These are phyloP conservation scores for Neonectria hederae DNA, from an alignment of 2,329 filamentous ascomycete genomes.

Conservation along the genomic window DNA sequence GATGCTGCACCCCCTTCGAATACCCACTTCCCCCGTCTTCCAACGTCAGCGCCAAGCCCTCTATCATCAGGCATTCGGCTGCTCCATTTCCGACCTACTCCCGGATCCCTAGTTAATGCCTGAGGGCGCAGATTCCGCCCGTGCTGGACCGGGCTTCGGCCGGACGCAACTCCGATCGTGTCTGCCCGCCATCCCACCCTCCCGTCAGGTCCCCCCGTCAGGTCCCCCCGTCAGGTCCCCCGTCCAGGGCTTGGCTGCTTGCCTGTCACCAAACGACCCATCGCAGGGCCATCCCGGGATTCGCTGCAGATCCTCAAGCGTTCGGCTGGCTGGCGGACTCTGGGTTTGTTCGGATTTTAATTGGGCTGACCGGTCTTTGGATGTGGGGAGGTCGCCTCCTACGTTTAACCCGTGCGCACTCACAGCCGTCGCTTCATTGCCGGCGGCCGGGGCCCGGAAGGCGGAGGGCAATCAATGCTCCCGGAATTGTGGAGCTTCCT, in stretches of 20 bases:
- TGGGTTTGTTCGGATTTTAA: not conserved
- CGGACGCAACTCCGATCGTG: not conserved
- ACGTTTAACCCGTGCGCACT: slow-evolving; percentile 3
- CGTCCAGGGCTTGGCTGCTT: not conserved
- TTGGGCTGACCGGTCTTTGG: not conserved
- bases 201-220: too few species aligned
- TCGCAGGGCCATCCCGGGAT: not conserved
- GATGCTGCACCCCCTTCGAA: slow-evolving; percentile 10
- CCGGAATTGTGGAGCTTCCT: slow-evolving; percentile 21
- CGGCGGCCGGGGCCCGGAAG: slow-evolving; percentile 18
- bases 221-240: too few species aligned
- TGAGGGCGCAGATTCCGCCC: not conserved
- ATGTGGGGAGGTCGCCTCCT: not conserved
- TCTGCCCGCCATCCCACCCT: too few species aligned
- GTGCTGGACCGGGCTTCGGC: not conserved
- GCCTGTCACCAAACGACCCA: not conserved
- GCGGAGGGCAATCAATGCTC: slow-evolving; percentile 2
- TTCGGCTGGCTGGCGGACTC: not conserved
- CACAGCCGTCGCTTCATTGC: not conserved
- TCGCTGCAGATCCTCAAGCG: not conserved
- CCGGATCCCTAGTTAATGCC: not conserved
- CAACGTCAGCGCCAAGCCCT: slow-evolving; percentile 5
- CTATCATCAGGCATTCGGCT: slow-evolving; percentile 9
- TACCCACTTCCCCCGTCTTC: slow-evolving; percentile 2
- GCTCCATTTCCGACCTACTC: slow-evolving; percentile 3